Conservation (phyloP, 495 filamentous ascomycete genomes). For the Cairneyella variabilis region DNA sequence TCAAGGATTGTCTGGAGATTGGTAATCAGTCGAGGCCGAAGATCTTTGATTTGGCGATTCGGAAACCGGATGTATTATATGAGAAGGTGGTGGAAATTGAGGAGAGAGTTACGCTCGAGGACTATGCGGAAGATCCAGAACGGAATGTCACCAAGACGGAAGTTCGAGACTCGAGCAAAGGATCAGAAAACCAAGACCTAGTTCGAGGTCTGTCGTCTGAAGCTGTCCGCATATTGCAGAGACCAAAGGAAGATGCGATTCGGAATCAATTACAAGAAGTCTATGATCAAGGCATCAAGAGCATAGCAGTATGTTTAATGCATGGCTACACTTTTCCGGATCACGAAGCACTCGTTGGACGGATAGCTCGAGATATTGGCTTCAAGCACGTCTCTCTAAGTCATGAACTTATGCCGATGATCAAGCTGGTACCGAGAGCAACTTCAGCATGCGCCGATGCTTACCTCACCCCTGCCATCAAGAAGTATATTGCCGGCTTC, state of each 20-base stretch:
- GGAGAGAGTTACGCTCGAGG: slow-evolving; percentile 82
- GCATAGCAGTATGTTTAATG: slow-evolving; percentile 76
- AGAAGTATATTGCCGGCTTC: slow-evolving; percentile 92
- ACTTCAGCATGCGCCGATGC: slow-evolving; percentile 94
- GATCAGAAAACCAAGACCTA: slow-evolving; percentile 39
- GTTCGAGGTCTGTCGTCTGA: slow-evolving; percentile 68
- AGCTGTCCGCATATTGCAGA: slow-evolving; percentile 59
- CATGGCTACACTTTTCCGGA: slow-evolving; percentile 78
- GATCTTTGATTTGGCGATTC: slow-evolving; percentile 80
- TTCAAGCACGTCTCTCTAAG: slow-evolving; percentile 72
- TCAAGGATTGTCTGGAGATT: slow-evolving; percentile 86
- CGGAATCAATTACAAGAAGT: slow-evolving; percentile 51
- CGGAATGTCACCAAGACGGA: slow-evolving; percentile 47
- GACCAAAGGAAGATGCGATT: slow-evolving; percentile 52
- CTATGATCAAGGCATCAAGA: slow-evolving; percentile 59
- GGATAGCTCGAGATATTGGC: slow-evolving; percentile 66
- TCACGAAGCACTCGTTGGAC: slow-evolving; percentile 66
- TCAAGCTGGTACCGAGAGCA: slow-evolving; percentile 79
- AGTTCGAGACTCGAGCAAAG: slow-evolving; percentile 40
- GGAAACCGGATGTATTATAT: slow-evolving; percentile 76
- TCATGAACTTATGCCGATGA: slow-evolving; percentile 90
- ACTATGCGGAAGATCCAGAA: slow-evolving; percentile 79
- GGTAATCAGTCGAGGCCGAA: slow-evolving; percentile 80
- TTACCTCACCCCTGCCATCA: slow-evolving; percentile 92
- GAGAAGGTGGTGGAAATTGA: slow-evolving; percentile 72